Base-by-base conservation (phyloP, 2,329 filamentous ascomycete species). In the Fusarium avenaceum region DNA sequence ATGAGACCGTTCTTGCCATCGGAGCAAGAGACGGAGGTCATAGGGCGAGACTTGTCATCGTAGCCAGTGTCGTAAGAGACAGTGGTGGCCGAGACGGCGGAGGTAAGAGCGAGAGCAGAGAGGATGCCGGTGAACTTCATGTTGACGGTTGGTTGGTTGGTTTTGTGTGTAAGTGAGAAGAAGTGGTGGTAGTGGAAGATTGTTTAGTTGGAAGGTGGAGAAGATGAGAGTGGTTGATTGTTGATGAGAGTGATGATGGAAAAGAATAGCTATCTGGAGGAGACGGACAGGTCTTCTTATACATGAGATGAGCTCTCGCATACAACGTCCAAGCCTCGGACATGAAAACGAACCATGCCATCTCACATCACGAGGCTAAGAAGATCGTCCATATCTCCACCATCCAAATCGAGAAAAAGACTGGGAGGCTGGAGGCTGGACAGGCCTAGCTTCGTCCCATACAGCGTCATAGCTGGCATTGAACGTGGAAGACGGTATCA, bases 21-120 rank as follows among this genome's bases (percentile, higher is more conserved):
- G 32, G 87, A 90, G 85, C 90, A 93, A 64, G 89, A 77, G 44
- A 93, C 84, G 7, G 74, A 77, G 33, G 79, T 82, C 55, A 94
- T 77, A 44, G 86, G 82, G 59, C 88, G 85, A 62, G 70, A 69
- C 45, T 76, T 76, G 66, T 90, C 81, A 75, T 94, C 92, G 80
- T 92, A 96, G 75, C 85, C 88, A 20, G 81, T 80, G 80, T 94
- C 92, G 79, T 90, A 95, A 68, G 89, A 90, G 74, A 94, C 90
- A 47, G 75, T 73, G 60, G 72, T 74, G 70, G 81, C 81, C 20
- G 79, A 74, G 57, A 76, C 75, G 58, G 79, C 75, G 51, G 78
- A 74, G 63, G 78, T 75, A 62, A 79, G 66, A 65, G 80, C 71
- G 65, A 83, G 74, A 72, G 82, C 72, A 70, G 75, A 72, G 69